These are phyloP conservation scores for Salvia splendens DNA, from an alignment of 257 asterid genomes.

Conservation along the genomic window DNA sequence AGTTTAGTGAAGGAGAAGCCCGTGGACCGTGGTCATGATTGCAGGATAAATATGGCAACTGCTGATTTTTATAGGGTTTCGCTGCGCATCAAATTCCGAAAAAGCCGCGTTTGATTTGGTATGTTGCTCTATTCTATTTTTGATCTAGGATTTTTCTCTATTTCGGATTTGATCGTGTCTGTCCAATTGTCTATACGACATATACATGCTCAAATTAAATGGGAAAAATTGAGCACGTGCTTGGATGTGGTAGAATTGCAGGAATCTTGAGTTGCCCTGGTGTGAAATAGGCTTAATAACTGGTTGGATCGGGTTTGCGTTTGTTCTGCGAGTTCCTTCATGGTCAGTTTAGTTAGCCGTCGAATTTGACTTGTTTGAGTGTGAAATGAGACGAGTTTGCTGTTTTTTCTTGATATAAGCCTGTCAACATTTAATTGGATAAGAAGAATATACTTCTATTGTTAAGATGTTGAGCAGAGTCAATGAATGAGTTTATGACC, in stretches of 20 bases:
- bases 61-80: constrained; percentile 50
- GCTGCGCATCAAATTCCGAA: constrained; percentile 26
- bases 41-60: constrained; percentile 37
- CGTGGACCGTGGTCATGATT: constrained; percentile 18
- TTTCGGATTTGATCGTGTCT: constrained; percentile 26
- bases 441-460: too few relatives aligned
- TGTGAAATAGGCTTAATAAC: too few relatives aligned
- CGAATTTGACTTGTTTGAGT: background rate
- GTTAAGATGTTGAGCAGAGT: constrained; percentile 5
- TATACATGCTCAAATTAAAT: constrained; percentile 4
- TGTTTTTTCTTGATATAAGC: background rate
- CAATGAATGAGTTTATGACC: background rate
- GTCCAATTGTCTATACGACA: background rate
- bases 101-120: constrained; percentile 32
- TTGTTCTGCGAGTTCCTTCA: too few relatives aligned
- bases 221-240: constrained; percentile 20
- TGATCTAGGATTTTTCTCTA: constrained; percentile 25
- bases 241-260: constrained; percentile 31
- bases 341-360: too few relatives aligned
- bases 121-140: constrained; percentile 28
- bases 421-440: too few relatives aligned
- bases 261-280: background rate
- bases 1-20: constrained; percentile 29
- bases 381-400: constrained; percentile 14
- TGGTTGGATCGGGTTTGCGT: too few relatives aligned